Evolutionary conservation across 108 stramenopile genomes (phyloP).

Genomic region (Cylindrotheca fusiformis): DNA sequence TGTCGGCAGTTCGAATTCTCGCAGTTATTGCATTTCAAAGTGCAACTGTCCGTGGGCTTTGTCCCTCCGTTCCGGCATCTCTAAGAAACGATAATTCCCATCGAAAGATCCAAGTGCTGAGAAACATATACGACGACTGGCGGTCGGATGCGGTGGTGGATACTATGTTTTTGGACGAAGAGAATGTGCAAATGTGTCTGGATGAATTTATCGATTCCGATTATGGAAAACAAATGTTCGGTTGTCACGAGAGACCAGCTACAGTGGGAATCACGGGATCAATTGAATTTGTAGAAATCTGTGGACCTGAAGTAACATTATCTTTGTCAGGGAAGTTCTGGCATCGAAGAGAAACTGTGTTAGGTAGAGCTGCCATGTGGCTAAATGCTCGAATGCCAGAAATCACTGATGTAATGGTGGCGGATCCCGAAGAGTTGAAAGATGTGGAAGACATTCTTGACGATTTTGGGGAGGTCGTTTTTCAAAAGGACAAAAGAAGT

Average conservation of each 20-base stretch:
- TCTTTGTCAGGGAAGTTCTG: slow-evolving; percentile 55
- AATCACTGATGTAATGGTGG: slow-evolving; percentile 51
- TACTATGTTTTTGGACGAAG: slow-evolving; percentile 49
- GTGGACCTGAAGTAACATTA: slow-evolving; percentile 63
- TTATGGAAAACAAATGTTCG: slow-evolving; percentile 79
- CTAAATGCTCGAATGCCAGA: slow-evolving; percentile 77
- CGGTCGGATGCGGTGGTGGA: slow-evolving; percentile 47
- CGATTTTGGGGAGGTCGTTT: slow-evolving; percentile 67
- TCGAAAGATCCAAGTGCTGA: too few species aligned
- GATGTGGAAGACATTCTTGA: slow-evolving; percentile 70
- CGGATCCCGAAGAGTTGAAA: slow-evolving; percentile 48
- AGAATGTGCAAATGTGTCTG: slow-evolving; percentile 50
- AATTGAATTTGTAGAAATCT: slow-evolving; percentile 60
- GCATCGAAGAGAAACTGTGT: slow-evolving; percentile 66
- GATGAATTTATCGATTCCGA: slow-evolving; percentile 67
- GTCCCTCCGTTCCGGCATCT: too few species aligned
- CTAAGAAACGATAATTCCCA: too few species aligned
- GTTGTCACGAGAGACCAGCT: slow-evolving; percentile 53
- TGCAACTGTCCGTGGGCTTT: too few species aligned
- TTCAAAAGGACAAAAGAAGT: slow-evolving; percentile 47
- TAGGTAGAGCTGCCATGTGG: slow-evolving; percentile 82
- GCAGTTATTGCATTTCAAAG: too few species aligned
- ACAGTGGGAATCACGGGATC: slow-evolving; percentile 57
- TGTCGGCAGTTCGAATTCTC: too few species aligned
- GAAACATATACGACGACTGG: slow-evolving; percentile 77